Evolutionary conservation across 2,329 filamentous ascomycete genomes (phyloP).

Genomic region (Sporothrix luriei): DNA sequence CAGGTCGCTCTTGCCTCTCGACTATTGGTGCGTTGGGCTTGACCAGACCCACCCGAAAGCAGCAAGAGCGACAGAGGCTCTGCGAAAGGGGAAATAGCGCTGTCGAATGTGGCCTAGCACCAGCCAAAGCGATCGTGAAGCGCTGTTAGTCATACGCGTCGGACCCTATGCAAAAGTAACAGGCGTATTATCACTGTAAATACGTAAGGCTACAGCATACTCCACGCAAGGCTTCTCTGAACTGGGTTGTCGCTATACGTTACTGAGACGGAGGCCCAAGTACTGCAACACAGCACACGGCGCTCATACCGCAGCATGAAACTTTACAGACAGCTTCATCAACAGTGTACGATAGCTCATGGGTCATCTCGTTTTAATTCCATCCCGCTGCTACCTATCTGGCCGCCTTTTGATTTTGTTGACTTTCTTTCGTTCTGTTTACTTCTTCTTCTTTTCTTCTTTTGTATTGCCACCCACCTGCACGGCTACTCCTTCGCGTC

Average conservation of each 20-base stretch:
- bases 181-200: too few relatives aligned
- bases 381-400: background rate
- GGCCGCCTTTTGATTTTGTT: background rate
- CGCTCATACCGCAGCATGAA: too few relatives aligned
- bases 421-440: too few relatives aligned
- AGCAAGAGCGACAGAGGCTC: background rate
- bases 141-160: background rate
- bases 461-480: background rate
- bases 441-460: background rate
- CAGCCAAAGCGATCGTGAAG: background rate
- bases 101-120: conserved; percentile 17
- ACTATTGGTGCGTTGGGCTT: background rate
- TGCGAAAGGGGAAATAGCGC: background rate
- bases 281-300: too few relatives aligned
- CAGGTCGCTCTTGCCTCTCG: background rate
- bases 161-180: background rate
- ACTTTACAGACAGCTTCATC: too few relatives aligned
- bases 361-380: background rate
- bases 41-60: conserved; percentile 7
- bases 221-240: background rate
- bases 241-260: background rate
- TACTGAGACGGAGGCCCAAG: too few relatives aligned
- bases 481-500: background rate
- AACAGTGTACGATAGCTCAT: too few relatives aligned
- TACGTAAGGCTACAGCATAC: background rate